Conservation (phyloP, 2,329 filamentous ascomycete genomes). For the Fusarium odoratissimum region DNA sequence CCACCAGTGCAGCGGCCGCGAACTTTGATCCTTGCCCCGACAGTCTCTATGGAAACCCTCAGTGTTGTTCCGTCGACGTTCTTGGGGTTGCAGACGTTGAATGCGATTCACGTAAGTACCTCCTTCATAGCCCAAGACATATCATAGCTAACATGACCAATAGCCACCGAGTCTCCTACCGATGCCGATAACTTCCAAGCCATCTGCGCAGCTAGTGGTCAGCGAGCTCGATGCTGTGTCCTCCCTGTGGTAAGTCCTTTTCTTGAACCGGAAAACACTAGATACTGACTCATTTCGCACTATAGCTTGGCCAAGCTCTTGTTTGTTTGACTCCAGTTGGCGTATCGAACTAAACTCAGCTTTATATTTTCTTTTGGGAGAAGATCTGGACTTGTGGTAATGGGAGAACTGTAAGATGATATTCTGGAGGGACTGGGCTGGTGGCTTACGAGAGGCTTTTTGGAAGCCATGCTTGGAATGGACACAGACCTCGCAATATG, state of each 20-base stretch:
- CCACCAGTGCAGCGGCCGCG: not conserved
- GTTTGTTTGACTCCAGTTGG: not conserved
- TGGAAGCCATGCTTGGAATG: not conserved
- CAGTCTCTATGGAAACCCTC: not conserved
- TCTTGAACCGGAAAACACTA: fast-evolving
- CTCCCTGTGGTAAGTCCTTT: not conserved
- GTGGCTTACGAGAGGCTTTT: fast-evolving
- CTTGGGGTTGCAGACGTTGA: not conserved
- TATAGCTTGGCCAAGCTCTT: not conserved
- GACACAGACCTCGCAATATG: not conserved
- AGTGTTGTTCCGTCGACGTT: not conserved
- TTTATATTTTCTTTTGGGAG: fast-evolving
- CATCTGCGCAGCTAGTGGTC: not conserved
- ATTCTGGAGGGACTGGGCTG: fast-evolving
- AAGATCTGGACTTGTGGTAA: no score
- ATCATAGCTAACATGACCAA: not conserved
- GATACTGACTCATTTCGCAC: not conserved
- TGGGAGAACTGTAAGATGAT: no score
- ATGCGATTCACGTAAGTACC: not conserved
- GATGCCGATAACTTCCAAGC: not conserved
- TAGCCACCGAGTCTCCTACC: not conserved
- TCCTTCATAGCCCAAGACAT: fast-evolving
- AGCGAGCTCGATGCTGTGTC: not conserved
- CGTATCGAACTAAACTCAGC: not conserved
- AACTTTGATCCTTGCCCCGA: not conserved